Evolutionary conservation across 2,329 filamentous ascomycete species (phyloP).

Genomic region (Tothia fuscella): DNA sequence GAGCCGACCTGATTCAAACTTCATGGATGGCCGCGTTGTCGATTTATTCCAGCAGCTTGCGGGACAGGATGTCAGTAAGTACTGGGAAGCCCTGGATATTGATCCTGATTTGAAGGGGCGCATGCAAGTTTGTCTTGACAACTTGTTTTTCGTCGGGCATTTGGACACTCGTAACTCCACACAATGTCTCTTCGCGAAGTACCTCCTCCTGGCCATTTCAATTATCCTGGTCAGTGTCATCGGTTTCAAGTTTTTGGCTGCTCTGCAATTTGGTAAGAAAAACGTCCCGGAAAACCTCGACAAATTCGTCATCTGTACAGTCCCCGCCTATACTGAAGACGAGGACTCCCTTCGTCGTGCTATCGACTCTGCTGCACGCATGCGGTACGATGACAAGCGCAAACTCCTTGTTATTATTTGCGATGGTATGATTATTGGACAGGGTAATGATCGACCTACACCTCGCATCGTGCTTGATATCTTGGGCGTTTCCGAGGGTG

Average conservation of each 20-base stretch:
- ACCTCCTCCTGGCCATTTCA: constrained; percentile 78
- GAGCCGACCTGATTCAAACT: constrained; percentile 48
- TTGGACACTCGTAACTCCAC: constrained; percentile 82
- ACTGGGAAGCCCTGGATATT: constrained; percentile 62
- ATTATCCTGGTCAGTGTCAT: constrained; percentile 71
- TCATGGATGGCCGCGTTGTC: constrained; percentile 68
- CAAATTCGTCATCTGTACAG: constrained; percentile 96
- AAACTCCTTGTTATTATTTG: constrained; percentile 89
- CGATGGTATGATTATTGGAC: constrained; percentile 98
- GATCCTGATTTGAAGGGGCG: constrained; percentile 43
- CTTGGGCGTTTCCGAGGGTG: constrained; percentile 81
- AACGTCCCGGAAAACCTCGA: constrained; percentile 91
- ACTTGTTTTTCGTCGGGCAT: constrained; percentile 87
- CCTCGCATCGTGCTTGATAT: constrained; percentile 95
- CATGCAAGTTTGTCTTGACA: constrained; percentile 79
- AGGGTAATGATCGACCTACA: constrained; percentile 92
- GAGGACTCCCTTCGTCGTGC: constrained; percentile 94
- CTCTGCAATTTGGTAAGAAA: constrained; percentile 84
- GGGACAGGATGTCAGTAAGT: constrained; percentile 70
- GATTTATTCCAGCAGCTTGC: constrained; percentile 64
- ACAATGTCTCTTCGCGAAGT: constrained; percentile 76
- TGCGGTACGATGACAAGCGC: constrained; percentile 97
- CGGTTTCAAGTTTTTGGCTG: constrained; percentile 91
- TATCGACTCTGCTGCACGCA: constrained; percentile 88
- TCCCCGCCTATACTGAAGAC: constrained; percentile 95